Conservation (phyloP, 2,329 filamentous ascomycete genomes). For the Colletotrichum filicis region DNA sequence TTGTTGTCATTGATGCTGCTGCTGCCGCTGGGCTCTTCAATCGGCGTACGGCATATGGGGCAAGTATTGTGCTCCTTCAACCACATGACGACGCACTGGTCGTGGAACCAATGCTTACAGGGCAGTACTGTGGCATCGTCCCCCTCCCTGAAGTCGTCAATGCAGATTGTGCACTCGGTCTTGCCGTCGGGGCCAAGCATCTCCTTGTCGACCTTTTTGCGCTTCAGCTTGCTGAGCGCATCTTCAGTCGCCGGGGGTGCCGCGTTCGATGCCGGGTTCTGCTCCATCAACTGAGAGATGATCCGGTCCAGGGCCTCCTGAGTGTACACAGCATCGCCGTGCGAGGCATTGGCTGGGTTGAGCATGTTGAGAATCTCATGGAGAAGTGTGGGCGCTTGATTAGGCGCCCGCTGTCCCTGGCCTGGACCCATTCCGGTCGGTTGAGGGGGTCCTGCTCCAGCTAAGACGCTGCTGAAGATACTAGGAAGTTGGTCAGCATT, state of each 20-base stretch:
- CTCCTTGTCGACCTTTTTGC: conserved; percentile 74
- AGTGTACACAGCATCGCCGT: conserved; percentile 87
- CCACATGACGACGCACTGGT: conserved; percentile 84
- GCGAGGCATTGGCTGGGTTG: conserved; percentile 61
- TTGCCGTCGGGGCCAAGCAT: conserved; percentile 75
- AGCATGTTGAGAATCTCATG: conserved; percentile 66
- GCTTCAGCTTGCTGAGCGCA: conserved; percentile 79
- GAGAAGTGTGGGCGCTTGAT: conserved; percentile 47
- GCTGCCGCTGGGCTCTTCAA: conserved; percentile 53
- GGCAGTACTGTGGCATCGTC: conserved; percentile 82
- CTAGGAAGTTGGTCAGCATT: conserved; percentile 51
- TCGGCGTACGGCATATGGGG: conserved; percentile 77
- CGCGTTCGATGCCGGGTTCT: conserved; percentile 79
- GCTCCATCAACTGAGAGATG: conserved; percentile 88
- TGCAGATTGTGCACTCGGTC: conserved; percentile 94
- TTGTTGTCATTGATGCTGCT: conserved; percentile 30
- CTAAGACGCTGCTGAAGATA: conserved; percentile 58
- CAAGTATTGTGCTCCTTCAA: conserved; percentile 92
- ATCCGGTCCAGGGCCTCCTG: conserved; percentile 92
- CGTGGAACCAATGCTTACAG: conserved; percentile 95
- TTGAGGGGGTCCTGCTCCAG: conserved; percentile 49
- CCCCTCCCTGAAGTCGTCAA: conserved; percentile 81
- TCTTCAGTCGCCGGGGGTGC: conserved; percentile 82
- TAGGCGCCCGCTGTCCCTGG: conserved; percentile 6
- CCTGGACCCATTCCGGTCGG: conserved; percentile 36